Base-by-base conservation (phyloP, 2,329 filamentous ascomycete species). In the Berkeleyomyces rouxiae region DNA sequence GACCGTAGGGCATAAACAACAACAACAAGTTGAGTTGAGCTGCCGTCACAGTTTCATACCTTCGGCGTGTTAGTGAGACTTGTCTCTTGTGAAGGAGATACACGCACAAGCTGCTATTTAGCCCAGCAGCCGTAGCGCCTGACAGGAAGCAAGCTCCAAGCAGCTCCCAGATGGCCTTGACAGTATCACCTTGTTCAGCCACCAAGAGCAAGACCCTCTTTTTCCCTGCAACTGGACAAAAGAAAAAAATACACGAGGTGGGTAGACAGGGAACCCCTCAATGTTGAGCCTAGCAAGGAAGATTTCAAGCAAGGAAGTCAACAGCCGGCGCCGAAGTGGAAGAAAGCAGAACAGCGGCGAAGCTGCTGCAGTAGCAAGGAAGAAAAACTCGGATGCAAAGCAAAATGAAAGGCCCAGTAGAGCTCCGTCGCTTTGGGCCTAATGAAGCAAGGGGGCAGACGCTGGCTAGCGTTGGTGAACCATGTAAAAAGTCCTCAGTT, bases 291-390 rank as follows among this genome's bases (percentile, higher is more conserved):
- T 31, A 16, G 51, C 51, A 55, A 39, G 51, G 43, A 46, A 46
- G 43, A 46, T n/a, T 46, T 46, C 43, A 7, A 55, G 6, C 51
- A 39, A 39, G 51, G 51, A 39, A 55, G 51, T 36, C 13, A 53
- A 53, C 23, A 55, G 51, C 51, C 33, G 23, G 51, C 51, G 39
- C 33, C 51, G 7, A 55, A 55, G 11, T 55, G 61, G 44, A 44
- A 58, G 59, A 62, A 59, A 53, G 37, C 7, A 59, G 40, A 23
- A 60, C 55, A 65, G 51, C 39, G 59, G 55, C 63, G 61, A 63
- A 47, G 36, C 57, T 61, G 23, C 39, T 13, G n/a, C 16, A 55
- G 31, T 23, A 23, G 23, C 23, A 55, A 55, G 11, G 16, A 55
- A 31, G n/a, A 31, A 11, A n/a, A n/a, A 39, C 31, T 16, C 51